Evolutionary conservation across 495 filamentous ascomycete species (phyloP), one percentile per base, ranked within the genome.

Genomic region (Aspergillus panamensis): DNA sequence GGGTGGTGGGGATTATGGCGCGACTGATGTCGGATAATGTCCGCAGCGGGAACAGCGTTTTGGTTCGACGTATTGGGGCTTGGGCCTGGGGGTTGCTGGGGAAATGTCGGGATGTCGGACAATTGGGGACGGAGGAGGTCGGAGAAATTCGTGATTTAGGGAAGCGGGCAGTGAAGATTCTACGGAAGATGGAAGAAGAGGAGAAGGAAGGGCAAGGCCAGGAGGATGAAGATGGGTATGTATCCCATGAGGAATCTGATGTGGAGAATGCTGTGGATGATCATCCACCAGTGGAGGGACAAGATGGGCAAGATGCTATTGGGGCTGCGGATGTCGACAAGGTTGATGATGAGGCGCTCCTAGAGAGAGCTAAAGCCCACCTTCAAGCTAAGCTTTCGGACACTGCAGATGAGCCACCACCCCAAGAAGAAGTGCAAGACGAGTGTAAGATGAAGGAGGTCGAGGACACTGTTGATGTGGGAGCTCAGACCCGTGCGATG

Each of bases 321-420:
- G 43, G 51, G 13, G 25, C 30, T 20, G 63, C 57, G 47, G 66
- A 69, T 44, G 35, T 58, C 1, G 65, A 62, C 20, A 58, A 70
- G 42, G 33, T 60, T 16, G 65, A 63, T 29, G 55, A 62, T 13
- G 53, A 53, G 5, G 65, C 62, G 30, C 67, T 63, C 62, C 75
- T 88, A 54, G 84, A 82, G 60, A 77, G 74, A 33, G 86, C 83
- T 53, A 86, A 86, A 70, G 73, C 78, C 20, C 80, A 77, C 30
- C 73, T 88, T 7, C 77, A 86, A 53, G 71, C 76, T 12, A 73
- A 69, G 61, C 67, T 86, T 14, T 69, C 66, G 43, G 66, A 52
- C 40, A 58, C 25, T 25, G 60, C 25, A 1, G 50, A 62, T 19
- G 58, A 60, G 8, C 45, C 62, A 25, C 12, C 44, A 37, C 16